Evolutionary conservation across 2,329 filamentous ascomycete species (phyloP).

Genomic region (Phialocephala subalpina): DNA sequence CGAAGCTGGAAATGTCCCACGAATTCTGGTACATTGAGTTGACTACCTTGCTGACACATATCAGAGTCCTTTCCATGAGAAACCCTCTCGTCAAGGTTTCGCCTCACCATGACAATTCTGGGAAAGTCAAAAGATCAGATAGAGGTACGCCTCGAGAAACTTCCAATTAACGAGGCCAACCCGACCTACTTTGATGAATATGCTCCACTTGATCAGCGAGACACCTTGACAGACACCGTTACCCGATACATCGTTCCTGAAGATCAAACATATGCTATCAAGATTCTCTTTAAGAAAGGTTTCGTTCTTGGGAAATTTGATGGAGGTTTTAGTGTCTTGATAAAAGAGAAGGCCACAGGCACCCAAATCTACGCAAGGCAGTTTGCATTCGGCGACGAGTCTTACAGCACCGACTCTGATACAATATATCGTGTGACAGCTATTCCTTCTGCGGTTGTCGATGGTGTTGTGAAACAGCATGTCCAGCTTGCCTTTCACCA

Average conservation of each 20-base stretch:
- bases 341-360: neutral
- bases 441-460: neutral
- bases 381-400: neutral
- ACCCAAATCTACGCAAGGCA: neutral
- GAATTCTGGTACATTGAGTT: no score
- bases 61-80: neutral
- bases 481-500: neutral
- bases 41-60: neutral
- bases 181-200: conserved; percentile 23
- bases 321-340: neutral
- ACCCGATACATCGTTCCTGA: conserved; percentile 23
- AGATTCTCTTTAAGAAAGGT: conserved; percentile 25
- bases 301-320: conserved; percentile 6
- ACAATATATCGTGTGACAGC: neutral
- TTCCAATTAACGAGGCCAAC: neutral
- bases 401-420: neutral
- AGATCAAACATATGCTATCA: conserved; percentile 18
- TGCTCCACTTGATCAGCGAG: neutral
- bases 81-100: neutral
- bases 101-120: neutral
- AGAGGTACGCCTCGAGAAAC: conserved; percentile 23
- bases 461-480: no score
- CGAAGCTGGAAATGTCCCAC: no score
- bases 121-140: conserved; percentile 10
- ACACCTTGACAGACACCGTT: neutral